Percentiles rank a stretch among this genome's conserved stretches.
phyloP scores from a whole-genome alignment of 2,329 filamentous ascomycete genomes.

The Aspergillus fumigatus region DNA sequence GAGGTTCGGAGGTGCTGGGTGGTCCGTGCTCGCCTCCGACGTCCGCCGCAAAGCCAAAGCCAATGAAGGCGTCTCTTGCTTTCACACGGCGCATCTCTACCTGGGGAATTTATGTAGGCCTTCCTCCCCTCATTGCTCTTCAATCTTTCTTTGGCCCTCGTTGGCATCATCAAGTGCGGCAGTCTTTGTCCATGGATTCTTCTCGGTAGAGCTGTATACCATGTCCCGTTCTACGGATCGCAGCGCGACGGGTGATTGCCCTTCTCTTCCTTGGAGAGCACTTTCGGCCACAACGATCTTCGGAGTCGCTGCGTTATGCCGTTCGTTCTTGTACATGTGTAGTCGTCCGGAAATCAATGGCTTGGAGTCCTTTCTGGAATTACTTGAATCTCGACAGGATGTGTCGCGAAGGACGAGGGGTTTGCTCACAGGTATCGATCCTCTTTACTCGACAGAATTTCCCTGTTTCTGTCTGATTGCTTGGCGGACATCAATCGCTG shows the following conservation, averaged over 20 bases:
- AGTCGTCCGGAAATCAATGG: constrained; percentile 74
- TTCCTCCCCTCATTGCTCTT: not conserved
- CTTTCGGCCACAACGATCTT: constrained; percentile 73
- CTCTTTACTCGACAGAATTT: not conserved
- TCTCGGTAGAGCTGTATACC: constrained; percentile 14
- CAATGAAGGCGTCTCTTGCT: constrained; percentile 13
- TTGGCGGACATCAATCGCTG: not conserved
- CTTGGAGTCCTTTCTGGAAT: constrained; percentile 66
- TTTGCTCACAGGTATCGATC: constrained; percentile 68
- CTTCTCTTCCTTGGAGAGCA: constrained; percentile 58
- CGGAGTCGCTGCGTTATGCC: constrained; percentile 64
- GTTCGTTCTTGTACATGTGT: constrained; percentile 69
- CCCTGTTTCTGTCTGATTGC: not conserved
- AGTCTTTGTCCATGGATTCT: constrained; percentile 18
- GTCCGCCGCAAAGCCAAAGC: constrained; percentile 19
- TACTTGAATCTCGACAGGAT: constrained; percentile 70
- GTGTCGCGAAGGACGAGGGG: constrained; percentile 65
- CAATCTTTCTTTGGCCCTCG: not conserved
- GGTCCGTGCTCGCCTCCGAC: constrained; percentile 18
- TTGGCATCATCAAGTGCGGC: not conserved
- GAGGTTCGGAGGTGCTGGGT: constrained; percentile 6
- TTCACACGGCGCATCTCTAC: constrained; percentile 9
- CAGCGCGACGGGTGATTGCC: constrained; percentile 39
- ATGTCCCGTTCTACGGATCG: constrained; percentile 34
- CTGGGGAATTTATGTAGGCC: not conserved